Percentiles rank a stretch among this genome's conserved stretches.
phyloP scores from a whole-genome alignment of 2,329 filamentous ascomycete species.

The Penicillium verrucosum region DNA sequence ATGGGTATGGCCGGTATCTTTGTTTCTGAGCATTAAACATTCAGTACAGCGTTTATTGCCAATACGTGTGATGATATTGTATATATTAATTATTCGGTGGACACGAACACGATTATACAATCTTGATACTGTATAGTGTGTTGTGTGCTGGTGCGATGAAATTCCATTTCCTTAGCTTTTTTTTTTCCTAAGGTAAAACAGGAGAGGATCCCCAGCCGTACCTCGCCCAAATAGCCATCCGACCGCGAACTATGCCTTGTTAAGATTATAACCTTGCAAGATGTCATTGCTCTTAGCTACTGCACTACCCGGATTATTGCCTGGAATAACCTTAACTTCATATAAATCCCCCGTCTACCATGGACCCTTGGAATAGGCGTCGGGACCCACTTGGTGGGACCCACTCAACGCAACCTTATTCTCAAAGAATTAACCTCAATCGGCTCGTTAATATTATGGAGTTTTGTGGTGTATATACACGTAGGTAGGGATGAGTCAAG shows the following conservation, averaged over 20 bases:
- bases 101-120: neutral
- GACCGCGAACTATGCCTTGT: no score
- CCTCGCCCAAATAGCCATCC: no score
- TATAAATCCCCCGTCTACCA: no score
- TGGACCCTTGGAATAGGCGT: no score
- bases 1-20: slow-evolving; percentile 87
- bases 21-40: slow-evolving; percentile 70
- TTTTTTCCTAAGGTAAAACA: no score
- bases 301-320: no score
- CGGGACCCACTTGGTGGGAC: neutral
- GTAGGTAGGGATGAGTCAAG: neutral
- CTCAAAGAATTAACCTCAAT: neutral
- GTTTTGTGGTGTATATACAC: neutral
- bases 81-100: neutral
- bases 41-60: neutral
- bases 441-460: neutral
- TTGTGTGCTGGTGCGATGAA: neutral
- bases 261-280: no score
- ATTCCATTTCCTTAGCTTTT: no score
- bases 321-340: no score
- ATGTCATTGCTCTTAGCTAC: no score
- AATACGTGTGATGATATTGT: neutral
- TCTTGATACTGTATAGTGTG: neutral
- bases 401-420: neutral
- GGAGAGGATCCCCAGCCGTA: no score